Base-by-base conservation (phyloP, 768 basidiomycete species). In the Termitomyces sp. region DNA sequence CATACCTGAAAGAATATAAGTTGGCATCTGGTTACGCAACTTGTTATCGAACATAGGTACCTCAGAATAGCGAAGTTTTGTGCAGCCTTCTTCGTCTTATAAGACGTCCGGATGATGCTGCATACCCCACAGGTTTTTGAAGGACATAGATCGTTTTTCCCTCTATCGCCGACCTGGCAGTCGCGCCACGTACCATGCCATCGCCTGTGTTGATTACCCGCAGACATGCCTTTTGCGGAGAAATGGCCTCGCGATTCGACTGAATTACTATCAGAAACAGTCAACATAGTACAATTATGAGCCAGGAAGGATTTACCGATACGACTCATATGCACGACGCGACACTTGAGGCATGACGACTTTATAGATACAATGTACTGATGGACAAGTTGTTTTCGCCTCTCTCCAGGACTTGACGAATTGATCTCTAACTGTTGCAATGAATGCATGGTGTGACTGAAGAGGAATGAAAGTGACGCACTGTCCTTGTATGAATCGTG, bases 151-250 rank as follows among this genome's bases (percentile, higher is more conserved):
- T 77, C 74, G 41, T 82, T 77, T 9, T 86, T 85, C 23, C 50
- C 35, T 28, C 77, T 81, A 65, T 88, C 85, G 6, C 86, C 86
- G 1, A 89, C 68, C 52, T 77, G 81, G 71, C 88, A 89, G 50
- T 82, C 77, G 14, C 88, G 77, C 36, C 79, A 78, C 8, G 88
- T 89, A 26, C 87, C 88, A 68, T 89, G 88, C 87, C 86, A 89
- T 18, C 87, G 81, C 33, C 87, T 82, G 63, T 87, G 85, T 70
- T 88, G 86, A 62, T 89, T 89, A 35, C 87, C 88, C 32, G 81
- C 70, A 7, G 85, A 82, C 46, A 83, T 75, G 40, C 84, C 84
- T 35, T 35, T 50, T 13, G 33, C 8, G 10, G 20, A 50, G 33
- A 50, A 50, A 13, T 35, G 32, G 2, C 76, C 62, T 40, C 75